Evolutionary conservation across 768 basidiomycete species (phyloP).

Genomic region (Agrocybe pediades): DNA sequence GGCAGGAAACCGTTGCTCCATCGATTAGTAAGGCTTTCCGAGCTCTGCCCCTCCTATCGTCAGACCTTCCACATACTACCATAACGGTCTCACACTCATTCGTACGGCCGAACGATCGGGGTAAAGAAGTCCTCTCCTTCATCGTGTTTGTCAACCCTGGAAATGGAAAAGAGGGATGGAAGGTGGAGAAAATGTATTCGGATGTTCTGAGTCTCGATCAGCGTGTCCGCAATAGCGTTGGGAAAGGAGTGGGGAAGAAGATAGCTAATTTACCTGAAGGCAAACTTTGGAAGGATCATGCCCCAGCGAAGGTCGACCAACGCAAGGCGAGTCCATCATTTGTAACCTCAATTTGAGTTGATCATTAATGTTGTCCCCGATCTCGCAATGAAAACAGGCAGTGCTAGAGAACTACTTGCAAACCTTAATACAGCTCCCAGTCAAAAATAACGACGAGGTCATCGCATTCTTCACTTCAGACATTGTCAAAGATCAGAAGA

Average conservation of each 20-base stretch:
- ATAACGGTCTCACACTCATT: constrained; percentile 78
- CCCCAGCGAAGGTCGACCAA: constrained; percentile 95
- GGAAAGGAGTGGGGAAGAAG: constrained; percentile 74
- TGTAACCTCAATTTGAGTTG: constrained; percentile 1
- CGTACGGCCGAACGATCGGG: constrained; percentile 86
- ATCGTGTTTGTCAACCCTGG: constrained; percentile 75
- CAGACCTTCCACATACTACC: constrained; percentile 73
- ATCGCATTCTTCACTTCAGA: constrained; percentile 93
- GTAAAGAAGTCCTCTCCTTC: constrained; percentile 92
- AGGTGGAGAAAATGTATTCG: constrained; percentile 91
- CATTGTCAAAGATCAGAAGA: constrained; percentile 73
- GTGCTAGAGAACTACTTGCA: constrained; percentile 87
- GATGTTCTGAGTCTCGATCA: constrained; percentile 90
- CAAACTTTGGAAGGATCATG: constrained; percentile 94
- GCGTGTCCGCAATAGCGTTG: constrained; percentile 66
- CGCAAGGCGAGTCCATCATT: constrained; percentile 67
- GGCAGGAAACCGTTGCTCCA: constrained; percentile 17
- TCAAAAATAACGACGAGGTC: constrained; percentile 87
- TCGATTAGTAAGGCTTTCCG: constrained; percentile 51
- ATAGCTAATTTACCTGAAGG: constrained; percentile 86
- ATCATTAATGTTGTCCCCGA: constrained; percentile 7
- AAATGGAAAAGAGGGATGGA: constrained; percentile 72
- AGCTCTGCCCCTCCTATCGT: constrained; percentile 66
- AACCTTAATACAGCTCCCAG: constrained; percentile 75
- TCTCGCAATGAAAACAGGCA: constrained; percentile 40